Evolutionary conservation across 2,329 filamentous ascomycete species (phyloP).

Genomic region (Talaromyces sp.): DNA sequence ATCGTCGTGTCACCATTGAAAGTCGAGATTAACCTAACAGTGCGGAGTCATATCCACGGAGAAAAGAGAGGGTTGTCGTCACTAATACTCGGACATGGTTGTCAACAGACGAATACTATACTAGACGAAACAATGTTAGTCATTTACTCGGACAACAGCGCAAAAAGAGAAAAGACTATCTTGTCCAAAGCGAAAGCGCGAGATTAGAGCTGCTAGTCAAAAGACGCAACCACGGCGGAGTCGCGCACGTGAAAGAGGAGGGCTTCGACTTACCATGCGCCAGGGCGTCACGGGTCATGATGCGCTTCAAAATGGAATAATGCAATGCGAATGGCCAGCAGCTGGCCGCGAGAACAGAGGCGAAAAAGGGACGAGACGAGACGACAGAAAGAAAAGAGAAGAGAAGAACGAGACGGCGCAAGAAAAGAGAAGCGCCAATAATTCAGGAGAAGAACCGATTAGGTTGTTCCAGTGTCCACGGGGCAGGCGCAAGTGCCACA

Average conservation of each 20-base stretch:
- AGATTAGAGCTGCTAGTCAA: neutral
- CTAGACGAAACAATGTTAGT: neutral
- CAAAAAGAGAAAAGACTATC: neutral
- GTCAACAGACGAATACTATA: neutral
- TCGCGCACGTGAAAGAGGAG: neutral
- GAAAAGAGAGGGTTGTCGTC: neutral
- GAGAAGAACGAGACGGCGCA: neutral
- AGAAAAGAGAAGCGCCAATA: neutral
- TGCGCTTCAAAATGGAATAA: neutral
- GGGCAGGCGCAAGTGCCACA: neutral
- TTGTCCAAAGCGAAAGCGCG: neutral
- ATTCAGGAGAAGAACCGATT: neutral
- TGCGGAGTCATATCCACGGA: neutral
- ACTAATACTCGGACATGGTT: neutral
- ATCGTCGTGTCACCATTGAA: neutral
- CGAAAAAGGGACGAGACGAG: neutral
- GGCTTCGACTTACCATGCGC: neutral
- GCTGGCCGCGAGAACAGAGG: neutral
- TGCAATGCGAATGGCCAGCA: neutral
- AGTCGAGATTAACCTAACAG: neutral
- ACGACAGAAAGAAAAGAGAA: neutral
- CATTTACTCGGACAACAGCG: neutral
- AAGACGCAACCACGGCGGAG: neutral
- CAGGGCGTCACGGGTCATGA: neutral
- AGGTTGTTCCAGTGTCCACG: neutral